phyloP scores from a whole-genome alignment of 1,284 basidiomycete species.

The Apiotrichum montevideense region DNA sequence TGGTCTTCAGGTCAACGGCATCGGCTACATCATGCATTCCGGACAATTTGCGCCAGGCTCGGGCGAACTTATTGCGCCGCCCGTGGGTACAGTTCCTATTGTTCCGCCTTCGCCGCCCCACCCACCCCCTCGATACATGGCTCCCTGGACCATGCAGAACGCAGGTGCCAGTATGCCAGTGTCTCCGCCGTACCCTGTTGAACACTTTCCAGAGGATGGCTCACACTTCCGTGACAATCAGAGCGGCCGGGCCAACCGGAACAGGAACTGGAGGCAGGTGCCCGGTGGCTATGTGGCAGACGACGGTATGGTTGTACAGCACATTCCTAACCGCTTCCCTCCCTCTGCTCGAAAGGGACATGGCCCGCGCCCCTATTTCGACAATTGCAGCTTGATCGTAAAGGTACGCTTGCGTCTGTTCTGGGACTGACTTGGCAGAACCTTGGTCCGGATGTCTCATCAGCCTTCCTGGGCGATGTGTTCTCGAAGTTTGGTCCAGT shows the following conservation, averaged over 20 bases:
- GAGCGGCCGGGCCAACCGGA: neutral
- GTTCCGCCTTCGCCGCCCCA: constrained; percentile 6
- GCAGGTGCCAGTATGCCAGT: neutral
- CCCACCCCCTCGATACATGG: constrained; percentile 3
- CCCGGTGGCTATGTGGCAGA: constrained; percentile 24
- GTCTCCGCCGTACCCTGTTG: neutral
- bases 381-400: constrained; percentile 78
- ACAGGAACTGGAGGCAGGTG: constrained; percentile 5
- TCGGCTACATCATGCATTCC: constrained; percentile 1
- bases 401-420: constrained; percentile 21
- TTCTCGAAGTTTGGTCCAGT: constrained; percentile 76
- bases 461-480: constrained; percentile 69
- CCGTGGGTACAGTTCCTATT: neutral
- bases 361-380: constrained; percentile 70
- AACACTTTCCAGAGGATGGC: neutral
- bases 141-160: constrained; percentile 32
- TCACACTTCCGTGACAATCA: neutral
- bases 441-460: constrained; percentile 74
- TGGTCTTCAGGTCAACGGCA: neutral
- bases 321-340: constrained; percentile 82
- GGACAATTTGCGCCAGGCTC: neutral
- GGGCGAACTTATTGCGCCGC: neutral
- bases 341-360: constrained; percentile 63
- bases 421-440: constrained; percentile 53
- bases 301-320: constrained; percentile 52